A percentile compares a stretch with the other conserved stretches of the same genome.
These are phyloP conservation scores for Fusarium citri DNA, from an alignment of 2,329 filamentous ascomycete species.

Conservation along the genomic window DNA sequence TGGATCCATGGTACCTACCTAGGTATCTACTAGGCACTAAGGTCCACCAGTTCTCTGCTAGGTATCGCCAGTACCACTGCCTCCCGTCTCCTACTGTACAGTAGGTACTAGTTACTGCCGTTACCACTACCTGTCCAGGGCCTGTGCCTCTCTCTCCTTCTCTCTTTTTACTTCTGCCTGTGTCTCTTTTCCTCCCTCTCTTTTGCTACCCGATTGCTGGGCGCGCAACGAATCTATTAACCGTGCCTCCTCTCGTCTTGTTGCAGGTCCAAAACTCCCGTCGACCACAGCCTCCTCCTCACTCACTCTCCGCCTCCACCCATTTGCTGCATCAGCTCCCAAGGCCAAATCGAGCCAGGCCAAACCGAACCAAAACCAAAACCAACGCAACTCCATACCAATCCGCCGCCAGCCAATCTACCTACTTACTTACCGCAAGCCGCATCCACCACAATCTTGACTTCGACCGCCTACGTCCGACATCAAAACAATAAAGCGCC, in stretches of 20 bases:
- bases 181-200: slow-evolving; percentile 5
- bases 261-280: slow-evolving; percentile 25
- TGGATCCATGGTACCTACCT: not conserved
- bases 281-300: slow-evolving; percentile 29
- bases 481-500: slow-evolving; percentile 24
- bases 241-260: slow-evolving; percentile 13
- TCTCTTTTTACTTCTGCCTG: not conserved
- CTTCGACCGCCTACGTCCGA: slow-evolving; percentile 28
- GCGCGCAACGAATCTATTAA: slow-evolving; percentile 17
- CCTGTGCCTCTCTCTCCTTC: slow-evolving; percentile 13
- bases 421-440: slow-evolving; percentile 32
- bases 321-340: slow-evolving; percentile 32
- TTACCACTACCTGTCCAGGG: slow-evolving; percentile 14
- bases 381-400: slow-evolving; percentile 38
- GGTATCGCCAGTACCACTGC: not conserved
- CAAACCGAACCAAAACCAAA: slow-evolving; percentile 12
- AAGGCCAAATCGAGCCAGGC: slow-evolving; percentile 14
- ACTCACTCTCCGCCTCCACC: slow-evolving; percentile 32
- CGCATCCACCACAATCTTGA: slow-evolving; percentile 39
- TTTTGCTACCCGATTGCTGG: slow-evolving; percentile 4
- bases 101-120: not conserved
- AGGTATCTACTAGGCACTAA: not conserved
- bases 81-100: not conserved
- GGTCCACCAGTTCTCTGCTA: slow-evolving; percentile 4
- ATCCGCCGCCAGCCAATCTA: slow-evolving; percentile 21